Conservation (phyloP, 2,329 filamentous ascomycete genomes). For the Leptosphaerulina australis region DNA sequence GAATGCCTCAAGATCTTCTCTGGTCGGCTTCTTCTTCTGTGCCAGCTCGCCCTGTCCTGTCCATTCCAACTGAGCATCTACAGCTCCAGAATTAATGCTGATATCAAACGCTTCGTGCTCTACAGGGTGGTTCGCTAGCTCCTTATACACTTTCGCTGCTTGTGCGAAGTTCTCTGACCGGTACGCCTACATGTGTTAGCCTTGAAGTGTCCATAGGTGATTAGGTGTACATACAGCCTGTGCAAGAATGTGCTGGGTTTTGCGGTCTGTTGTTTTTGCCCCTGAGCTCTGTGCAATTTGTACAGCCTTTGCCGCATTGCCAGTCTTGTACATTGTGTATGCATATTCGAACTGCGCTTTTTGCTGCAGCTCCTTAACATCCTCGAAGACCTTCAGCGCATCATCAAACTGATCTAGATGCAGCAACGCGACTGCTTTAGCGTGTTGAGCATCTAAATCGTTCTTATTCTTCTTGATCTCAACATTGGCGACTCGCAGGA, state of each 20-base stretch:
- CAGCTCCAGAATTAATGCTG: conserved; percentile 75
- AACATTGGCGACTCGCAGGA: conserved; percentile 68
- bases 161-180: conserved; percentile 74
- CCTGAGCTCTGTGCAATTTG: conserved; percentile 54
- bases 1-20: conserved; percentile 74
- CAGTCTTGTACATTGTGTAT: conserved; percentile 84
- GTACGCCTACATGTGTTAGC: conserved; percentile 61
- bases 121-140: conserved; percentile 58
- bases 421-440: conserved; percentile 74
- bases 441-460: conserved; percentile 68
- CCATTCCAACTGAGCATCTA: conserved; percentile 76
- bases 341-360: conserved; percentile 71
- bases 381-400: conserved; percentile 70
- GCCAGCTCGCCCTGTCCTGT: conserved; percentile 60
- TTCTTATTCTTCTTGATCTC: conserved; percentile 64
- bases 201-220: not conserved
- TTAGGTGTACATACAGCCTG: conserved; percentile 59
- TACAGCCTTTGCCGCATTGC: conserved; percentile 69
- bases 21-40: conserved; percentile 60
- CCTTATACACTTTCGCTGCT: conserved; percentile 67
- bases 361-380: conserved; percentile 65
- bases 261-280: conserved; percentile 49
- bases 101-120: conserved; percentile 74
- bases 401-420: conserved; percentile 85
- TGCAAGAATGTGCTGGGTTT: conserved; percentile 65